phyloP scores from a whole-genome alignment of 805 yeast species.

The Monosporozyma siamensis region DNA sequence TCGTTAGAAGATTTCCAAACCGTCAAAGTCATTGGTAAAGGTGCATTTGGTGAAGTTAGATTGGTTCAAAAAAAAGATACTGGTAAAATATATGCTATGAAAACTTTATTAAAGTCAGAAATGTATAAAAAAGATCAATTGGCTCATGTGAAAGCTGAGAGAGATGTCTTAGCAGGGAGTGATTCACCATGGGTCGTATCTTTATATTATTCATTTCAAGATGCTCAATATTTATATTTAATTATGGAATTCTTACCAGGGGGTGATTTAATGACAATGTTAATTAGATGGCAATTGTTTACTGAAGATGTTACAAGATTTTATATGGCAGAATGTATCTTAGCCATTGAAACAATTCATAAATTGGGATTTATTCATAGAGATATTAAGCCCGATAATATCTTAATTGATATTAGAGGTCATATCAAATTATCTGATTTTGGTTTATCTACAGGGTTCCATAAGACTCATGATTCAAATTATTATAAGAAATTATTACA shows the following conservation, averaged over 20 bases:
- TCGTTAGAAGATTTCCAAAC: constrained; percentile 79
- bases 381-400: constrained; percentile 96
- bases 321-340: constrained; percentile 92
- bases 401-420: constrained; percentile 73
- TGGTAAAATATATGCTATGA: constrained; percentile 89
- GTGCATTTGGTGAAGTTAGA: constrained; percentile 96
- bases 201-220: constrained; percentile 65
- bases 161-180: constrained; percentile 88
- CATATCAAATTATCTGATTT: constrained; percentile 78
- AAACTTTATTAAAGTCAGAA: constrained; percentile 79
- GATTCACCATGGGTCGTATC: constrained; percentile 89
- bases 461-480: constrained; percentile 81
- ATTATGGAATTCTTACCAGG: constrained; percentile 95
- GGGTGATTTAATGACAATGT: constrained; percentile 90
- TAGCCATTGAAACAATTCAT: constrained; percentile 91
- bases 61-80: constrained; percentile 88
- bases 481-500: constrained; percentile 78
- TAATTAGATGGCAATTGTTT: constrained; percentile 87
- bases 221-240: constrained; percentile 67
- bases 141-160: constrained; percentile 91
- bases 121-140: constrained; percentile 92
- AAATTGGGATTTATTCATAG: constrained; percentile 91
- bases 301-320: constrained; percentile 89
- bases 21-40: constrained; percentile 87
- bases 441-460: constrained; percentile 87